Evolutionary conservation across 805 yeast genomes (phyloP), one percentile per base, ranked within the genome.

Genomic region (Cyberlindnera xylosilytica): DNA sequence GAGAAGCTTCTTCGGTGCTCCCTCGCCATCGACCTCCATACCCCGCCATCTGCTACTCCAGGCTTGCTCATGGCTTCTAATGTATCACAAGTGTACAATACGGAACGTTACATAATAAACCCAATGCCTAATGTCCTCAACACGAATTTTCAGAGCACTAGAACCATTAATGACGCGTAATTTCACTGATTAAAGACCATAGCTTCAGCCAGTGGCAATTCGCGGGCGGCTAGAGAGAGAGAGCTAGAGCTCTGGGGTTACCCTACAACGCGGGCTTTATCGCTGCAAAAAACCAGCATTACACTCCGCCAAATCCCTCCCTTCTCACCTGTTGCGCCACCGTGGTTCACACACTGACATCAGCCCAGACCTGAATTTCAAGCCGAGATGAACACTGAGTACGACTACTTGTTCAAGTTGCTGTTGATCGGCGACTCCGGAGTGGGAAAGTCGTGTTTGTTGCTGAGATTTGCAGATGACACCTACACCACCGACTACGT

Each of bases 371-470:
- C 9, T 29, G 6, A 7, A n/a, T 7, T 29, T 16, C 32, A 6
- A 22, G 16, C 7, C 5, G 37, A 35, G 32, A 85, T 86, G 93
- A 86, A 85, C 69, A 83, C 83, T 74, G 95, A 95, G 70, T 93
- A 93, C 97, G 99, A 93, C 70, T 93, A 89, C 65, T 77, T 93
- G 62, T 93, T 93, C 73, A 93, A 93, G 70, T 79, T 93, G 56
- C 75, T 93, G 63, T 79, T 93, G 69, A 93, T 93, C 59, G 99
- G 99, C 49, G 97, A 93, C 68, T 91, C 98, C 36, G 99, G 99
- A 56, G 99, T 93, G 38, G 99, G 99, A 50, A 93, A 93, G 66
- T 89, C 97, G 7, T 93, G 98, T 76, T 73, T 93, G 63, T 74
- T 93, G 60, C 74, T 93, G 61, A 81, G 99, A 68, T 93, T 93